A percentile compares a stretch with the other conserved stretches of the same genome.
Evolutionary conservation across 1,284 basidiomycete species (phyloP).

Genomic region (Cystobasidium sp.): DNA sequence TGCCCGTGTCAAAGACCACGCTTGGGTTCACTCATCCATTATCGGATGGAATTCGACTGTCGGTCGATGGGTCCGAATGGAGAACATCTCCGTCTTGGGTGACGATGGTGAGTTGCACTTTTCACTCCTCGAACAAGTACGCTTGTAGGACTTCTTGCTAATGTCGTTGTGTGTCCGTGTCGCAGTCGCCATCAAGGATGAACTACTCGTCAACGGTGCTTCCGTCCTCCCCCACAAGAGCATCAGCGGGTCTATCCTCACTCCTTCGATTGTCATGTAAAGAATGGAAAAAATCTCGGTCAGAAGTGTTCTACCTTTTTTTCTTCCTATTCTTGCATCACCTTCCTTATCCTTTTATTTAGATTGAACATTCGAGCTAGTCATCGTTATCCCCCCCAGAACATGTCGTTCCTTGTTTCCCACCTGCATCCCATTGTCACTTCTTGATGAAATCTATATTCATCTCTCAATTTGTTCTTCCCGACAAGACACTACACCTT

Average conservation of each 20-base stretch:
- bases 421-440: no score
- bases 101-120: slow-evolving; percentile 56
- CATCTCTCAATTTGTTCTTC: no score
- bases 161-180: background rate
- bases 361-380: background rate
- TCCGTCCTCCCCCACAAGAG: slow-evolving; percentile 62
- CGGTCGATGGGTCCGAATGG: slow-evolving; percentile 62
- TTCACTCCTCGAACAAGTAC: background rate
- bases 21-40: slow-evolving; percentile 62
- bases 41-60: slow-evolving; percentile 63
- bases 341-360: background rate
- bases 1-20: slow-evolving; percentile 61
- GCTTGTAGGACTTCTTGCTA: background rate
- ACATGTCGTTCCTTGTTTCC: no score
- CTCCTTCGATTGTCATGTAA: slow-evolving; percentile 49
- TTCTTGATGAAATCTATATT: no score
- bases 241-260: slow-evolving; percentile 46
- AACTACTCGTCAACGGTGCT: slow-evolving; percentile 62
- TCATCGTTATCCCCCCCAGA: no score
- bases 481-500: no score
- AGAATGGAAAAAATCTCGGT: background rate
- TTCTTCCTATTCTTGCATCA: background rate
- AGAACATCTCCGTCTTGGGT: slow-evolving; percentile 62
- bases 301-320: no score
- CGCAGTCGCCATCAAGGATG: slow-evolving; percentile 62